Evolutionary conservation across 148 eudicot genomes (phyloP).

Genomic region (Chenopodium album): DNA sequence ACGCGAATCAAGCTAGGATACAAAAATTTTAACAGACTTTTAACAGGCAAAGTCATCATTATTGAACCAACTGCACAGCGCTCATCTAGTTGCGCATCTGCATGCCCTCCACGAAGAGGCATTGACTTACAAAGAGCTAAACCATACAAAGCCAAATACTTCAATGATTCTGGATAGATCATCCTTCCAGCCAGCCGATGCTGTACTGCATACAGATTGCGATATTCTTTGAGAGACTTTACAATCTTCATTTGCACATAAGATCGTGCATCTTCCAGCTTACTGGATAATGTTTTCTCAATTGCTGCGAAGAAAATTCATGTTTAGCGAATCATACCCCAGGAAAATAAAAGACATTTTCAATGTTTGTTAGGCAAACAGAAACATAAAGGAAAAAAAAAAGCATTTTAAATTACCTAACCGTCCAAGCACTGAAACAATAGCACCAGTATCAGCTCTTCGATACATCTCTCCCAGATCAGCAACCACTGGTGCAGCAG

Average conservation of each 20-base stretch:
- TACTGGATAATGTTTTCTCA: conserved; percentile 75
- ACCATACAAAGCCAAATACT: conserved; percentile 74
- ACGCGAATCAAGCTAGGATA: conserved; percentile 81
- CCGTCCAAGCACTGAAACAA: conserved; percentile 75
- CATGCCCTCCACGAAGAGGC: conserved; percentile 84
- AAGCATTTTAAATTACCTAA: conserved; percentile 51
- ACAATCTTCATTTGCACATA: conserved; percentile 64
- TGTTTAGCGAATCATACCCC: conserved; percentile 2
- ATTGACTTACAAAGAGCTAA: conserved; percentile 76
- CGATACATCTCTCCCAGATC: conserved; percentile 96
- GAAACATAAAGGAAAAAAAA: not conserved
- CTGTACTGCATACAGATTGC: conserved; percentile 86
- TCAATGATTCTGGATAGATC: conserved; percentile 94
- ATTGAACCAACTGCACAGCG: conserved; percentile 94
- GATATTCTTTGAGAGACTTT: conserved; percentile 80
- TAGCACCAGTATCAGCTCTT: conserved; percentile 88
- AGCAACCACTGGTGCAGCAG: conserved; percentile 89
- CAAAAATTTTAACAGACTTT: conserved; percentile 68
- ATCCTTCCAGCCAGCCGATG: conserved; percentile 86
- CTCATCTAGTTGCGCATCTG: conserved; percentile 89
- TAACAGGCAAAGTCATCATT: conserved; percentile 92
- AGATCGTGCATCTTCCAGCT: conserved; percentile 84
- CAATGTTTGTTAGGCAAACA: not conserved
- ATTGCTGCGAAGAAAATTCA: conserved; percentile 56
- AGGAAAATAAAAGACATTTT: not conserved